phyloP scores from a whole-genome alignment of 495 filamentous ascomycete genomes.

The Aspergillus biplanus region DNA sequence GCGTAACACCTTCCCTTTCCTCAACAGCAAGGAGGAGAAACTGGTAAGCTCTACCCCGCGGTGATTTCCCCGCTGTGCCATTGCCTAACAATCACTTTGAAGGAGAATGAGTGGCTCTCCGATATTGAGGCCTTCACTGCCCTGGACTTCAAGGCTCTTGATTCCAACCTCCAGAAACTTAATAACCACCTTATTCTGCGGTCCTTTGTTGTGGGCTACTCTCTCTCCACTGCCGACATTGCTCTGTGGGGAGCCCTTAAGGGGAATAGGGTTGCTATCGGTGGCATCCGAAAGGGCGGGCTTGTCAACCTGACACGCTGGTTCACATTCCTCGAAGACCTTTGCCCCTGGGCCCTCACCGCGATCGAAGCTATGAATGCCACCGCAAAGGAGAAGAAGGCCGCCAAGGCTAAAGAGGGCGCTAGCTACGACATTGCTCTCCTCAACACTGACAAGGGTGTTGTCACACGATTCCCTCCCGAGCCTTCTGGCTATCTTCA shows the following conservation, averaged over 20 bases:
- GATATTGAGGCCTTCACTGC: constrained; percentile 56
- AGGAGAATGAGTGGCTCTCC: constrained; percentile 62
- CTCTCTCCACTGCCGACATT: constrained; percentile 75
- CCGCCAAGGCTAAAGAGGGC: constrained; percentile 77
- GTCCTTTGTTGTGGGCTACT: constrained; percentile 84
- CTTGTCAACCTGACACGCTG: constrained; percentile 83
- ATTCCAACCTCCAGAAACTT: constrained; percentile 73
- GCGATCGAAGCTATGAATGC: constrained; percentile 64
- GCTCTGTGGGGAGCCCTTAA: constrained; percentile 84
- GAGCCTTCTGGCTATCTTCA: constrained; percentile 96
- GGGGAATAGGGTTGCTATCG: constrained; percentile 81
- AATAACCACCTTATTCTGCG: constrained; percentile 86
- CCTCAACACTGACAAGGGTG: constrained; percentile 84
- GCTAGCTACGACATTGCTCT: constrained; percentile 90
- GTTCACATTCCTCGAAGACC: constrained; percentile 85
- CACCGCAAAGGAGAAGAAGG: constrained; percentile 63
- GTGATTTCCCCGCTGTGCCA: not conserved
- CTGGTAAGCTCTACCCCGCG: constrained; percentile 33
- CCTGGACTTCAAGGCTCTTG: constrained; percentile 78
- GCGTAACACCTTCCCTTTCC: constrained; percentile 43
- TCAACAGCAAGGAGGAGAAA: constrained; percentile 50
- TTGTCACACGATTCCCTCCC: constrained; percentile 91
- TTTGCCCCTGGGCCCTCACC: constrained; percentile 61
- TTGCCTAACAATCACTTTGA: not conserved
- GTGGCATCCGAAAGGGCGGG: constrained; percentile 75